phyloP scores from a whole-genome alignment of 2,329 filamentous ascomycete genomes.

The Moelleriella libera region DNA sequence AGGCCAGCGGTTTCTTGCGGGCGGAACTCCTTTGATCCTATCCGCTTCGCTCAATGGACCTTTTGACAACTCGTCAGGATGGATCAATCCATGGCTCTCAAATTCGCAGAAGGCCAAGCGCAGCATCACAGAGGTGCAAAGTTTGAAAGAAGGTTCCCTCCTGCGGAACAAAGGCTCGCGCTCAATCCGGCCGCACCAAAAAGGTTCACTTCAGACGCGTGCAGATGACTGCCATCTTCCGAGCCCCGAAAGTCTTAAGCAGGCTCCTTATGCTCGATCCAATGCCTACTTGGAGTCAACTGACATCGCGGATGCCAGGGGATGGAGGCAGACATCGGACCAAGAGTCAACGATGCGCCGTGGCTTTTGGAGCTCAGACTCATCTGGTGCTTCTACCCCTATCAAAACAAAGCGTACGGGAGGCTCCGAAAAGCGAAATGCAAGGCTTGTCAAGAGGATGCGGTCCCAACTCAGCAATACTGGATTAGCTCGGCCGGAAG shows the following conservation, averaged over 20 bases:
- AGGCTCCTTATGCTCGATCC: conserved; percentile 11
- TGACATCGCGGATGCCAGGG: conserved; percentile 16
- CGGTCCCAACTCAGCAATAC: conserved; percentile 6
- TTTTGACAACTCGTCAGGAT: conserved; percentile 27
- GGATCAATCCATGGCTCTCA: conserved; percentile 19
- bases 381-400: conserved; percentile 3
- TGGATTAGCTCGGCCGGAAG: not conserved
- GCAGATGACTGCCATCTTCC: conserved; percentile 23
- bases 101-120: not conserved
- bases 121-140: not conserved
- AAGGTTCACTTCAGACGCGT: conserved; percentile 7
- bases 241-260: conserved; percentile 24
- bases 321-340: conserved; percentile 16
- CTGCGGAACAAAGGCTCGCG: conserved; percentile 4
- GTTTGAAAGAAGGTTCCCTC: not conserved
- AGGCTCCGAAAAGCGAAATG: conserved; percentile 18
- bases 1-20: conserved; percentile 42
- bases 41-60: conserved; percentile 50
- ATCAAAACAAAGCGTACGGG: conserved; percentile 12
- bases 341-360: conserved; percentile 3
- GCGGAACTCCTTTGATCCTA: conserved; percentile 39
- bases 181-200: conserved; percentile 1
- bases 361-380: conserved; percentile 9
- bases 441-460: conserved; percentile 12
- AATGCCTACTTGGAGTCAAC: conserved; percentile 17